Evolutionary conservation across 305 asterid genomes (phyloP).

Genomic region (Stenogyne calaminthoides): DNA sequence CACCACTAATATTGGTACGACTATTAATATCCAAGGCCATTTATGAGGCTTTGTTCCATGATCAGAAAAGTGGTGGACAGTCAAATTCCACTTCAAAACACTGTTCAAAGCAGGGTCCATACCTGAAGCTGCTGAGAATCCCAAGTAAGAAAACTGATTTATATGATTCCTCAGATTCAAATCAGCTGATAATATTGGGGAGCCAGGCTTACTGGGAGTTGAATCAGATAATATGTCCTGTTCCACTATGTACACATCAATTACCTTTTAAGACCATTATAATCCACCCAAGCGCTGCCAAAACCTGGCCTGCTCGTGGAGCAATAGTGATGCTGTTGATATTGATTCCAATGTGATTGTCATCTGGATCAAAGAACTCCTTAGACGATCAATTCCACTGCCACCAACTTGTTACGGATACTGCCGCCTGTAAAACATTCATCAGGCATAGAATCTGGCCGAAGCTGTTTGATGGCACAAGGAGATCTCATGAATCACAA

Average conservation of each 20-base stretch:
- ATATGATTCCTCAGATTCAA: conserved; percentile 43
- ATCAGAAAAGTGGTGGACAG: conserved; percentile 44
- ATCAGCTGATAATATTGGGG: conserved; percentile 36
- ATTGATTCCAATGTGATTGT: conserved; percentile 41
- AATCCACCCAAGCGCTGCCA: conserved; percentile 70
- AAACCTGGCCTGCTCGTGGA: conserved; percentile 39
- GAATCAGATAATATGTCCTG: conserved; percentile 38
- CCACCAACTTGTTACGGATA: conserved; percentile 20
- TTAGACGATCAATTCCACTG: conserved; percentile 44
- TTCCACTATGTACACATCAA: conserved; percentile 53
- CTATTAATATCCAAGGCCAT: conserved; percentile 31
- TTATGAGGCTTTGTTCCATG: conserved; percentile 20
- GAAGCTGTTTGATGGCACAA: conserved; percentile 32
- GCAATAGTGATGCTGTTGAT: conserved; percentile 31
- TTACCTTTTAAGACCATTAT: conserved; percentile 48
- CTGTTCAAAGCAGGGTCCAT: conserved; percentile 49
- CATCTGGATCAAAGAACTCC: conserved; percentile 36
- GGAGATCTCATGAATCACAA: conserved; percentile 33
- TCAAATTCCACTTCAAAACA: conserved; percentile 68
- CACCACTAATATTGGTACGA: conserved; percentile 38
- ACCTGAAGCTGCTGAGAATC: conserved; percentile 83
- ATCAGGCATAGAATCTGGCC: conserved; percentile 42
- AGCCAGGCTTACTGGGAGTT: conserved; percentile 53
- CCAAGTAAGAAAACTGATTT: conserved; percentile 63
- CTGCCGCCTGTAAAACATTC: conserved; percentile 15